phyloP scores from a whole-genome alignment of 2,329 filamentous ascomycete species.

The Graphilbum fragrans region DNA sequence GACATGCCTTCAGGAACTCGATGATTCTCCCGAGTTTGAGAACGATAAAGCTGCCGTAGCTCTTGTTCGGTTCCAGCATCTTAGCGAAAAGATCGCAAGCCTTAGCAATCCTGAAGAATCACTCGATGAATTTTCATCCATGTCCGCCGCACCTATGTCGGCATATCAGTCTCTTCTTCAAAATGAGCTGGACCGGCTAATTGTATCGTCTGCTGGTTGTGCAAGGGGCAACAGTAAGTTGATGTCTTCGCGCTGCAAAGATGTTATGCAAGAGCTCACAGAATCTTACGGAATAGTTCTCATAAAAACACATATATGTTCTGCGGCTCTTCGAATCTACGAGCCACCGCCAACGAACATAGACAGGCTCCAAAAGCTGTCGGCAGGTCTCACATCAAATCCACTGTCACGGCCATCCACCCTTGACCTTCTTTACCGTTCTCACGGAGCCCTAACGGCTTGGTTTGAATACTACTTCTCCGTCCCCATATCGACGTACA shows the following conservation, averaged over 20 bases:
- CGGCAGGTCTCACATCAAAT: constrained; percentile 25
- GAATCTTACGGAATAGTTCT: constrained; percentile 7
- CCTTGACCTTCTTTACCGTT: constrained; percentile 37
- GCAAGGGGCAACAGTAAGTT: constrained; percentile 25
- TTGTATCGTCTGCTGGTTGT: constrained; percentile 19
- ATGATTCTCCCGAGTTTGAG: constrained; percentile 29
- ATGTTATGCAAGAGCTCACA: too few species aligned
- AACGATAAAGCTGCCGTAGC: constrained; percentile 33
- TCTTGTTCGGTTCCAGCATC: constrained; percentile 34
- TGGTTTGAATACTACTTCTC: constrained; percentile 38
- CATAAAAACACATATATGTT: constrained; percentile 26
- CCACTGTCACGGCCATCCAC: constrained; percentile 16
- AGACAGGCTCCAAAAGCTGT: constrained; percentile 26
- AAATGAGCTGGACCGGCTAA: constrained; percentile 29
- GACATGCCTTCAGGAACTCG: constrained; percentile 33
- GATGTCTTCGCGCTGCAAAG: neutral
- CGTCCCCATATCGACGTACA: constrained; percentile 28
- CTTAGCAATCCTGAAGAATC: constrained; percentile 23
- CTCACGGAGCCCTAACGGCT: constrained; percentile 29
- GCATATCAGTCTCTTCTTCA: constrained; percentile 31
- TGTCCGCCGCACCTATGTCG: constrained; percentile 27
- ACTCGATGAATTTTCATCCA: constrained; percentile 18
- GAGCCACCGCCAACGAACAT: constrained; percentile 33
- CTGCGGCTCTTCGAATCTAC: constrained; percentile 29
- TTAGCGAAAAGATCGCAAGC: constrained; percentile 36